These are phyloP conservation scores for Trichoderma reesei DNA, from an alignment of 495 filamentous ascomycete genomes.

Conservation along the genomic window DNA sequence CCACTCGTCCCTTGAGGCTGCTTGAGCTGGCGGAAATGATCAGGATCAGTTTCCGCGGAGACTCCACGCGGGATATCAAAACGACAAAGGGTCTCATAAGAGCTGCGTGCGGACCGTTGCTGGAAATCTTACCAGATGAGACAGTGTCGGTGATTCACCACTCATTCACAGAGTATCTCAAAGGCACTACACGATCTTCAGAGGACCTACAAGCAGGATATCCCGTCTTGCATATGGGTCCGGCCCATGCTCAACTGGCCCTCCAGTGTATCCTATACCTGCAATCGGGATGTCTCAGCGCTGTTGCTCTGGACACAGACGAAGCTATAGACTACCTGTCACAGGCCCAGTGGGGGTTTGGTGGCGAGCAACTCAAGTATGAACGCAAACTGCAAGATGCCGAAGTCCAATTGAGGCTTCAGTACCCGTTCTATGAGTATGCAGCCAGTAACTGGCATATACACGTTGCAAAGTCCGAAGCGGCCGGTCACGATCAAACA, in stretches of 20 bases:
- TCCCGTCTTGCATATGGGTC: slow-evolving; percentile 18
- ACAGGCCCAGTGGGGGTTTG: not conserved
- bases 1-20: slow-evolving; percentile 36
- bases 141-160: slow-evolving; percentile 39
- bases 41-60: not conserved
- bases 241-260: slow-evolving; percentile 17
- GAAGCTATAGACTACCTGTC: not conserved
- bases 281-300: slow-evolving; percentile 1
- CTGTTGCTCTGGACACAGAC: not conserved
- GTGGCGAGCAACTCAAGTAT: not conserved
- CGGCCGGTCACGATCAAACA: not conserved
- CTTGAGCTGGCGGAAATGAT: slow-evolving; percentile 29
- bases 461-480: slow-evolving; percentile 5
- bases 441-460: slow-evolving; percentile 16
- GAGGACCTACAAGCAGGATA: slow-evolving; percentile 11
- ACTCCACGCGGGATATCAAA: not conserved
- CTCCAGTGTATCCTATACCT: slow-evolving; percentile 14
- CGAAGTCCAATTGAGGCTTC: slow-evolving; percentile 5
- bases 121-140: slow-evolving; percentile 32
- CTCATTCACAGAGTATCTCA: slow-evolving; percentile 41
- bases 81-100: slow-evolving; percentile 16
- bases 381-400: not conserved
- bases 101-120: slow-evolving; percentile 31
- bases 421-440: slow-evolving; percentile 16
- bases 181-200: not conserved